These are phyloP conservation scores for Monosporascus ibericus DNA, from an alignment of 2,329 filamentous ascomycete genomes.

Conservation along the genomic window DNA sequence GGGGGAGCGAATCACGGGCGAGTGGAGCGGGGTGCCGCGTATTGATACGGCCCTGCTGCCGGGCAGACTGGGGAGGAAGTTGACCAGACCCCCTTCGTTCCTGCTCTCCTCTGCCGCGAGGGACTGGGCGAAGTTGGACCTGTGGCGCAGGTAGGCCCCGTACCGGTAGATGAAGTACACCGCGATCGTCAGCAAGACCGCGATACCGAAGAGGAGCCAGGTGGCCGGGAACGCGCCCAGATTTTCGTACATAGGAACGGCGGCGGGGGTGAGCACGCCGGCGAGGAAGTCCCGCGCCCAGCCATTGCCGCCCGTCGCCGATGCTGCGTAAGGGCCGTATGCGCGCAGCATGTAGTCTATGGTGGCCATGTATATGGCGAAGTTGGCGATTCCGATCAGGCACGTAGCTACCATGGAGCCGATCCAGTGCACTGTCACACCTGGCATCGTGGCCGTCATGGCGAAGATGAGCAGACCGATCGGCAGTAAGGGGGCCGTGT, in stretches of 20 bases:
- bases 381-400: conserved; percentile 68
- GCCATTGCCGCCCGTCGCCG: conserved; percentile 70
- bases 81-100: not conserved
- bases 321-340: conserved; percentile 67
- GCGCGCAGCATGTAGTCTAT: conserved; percentile 74
- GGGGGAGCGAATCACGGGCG: too few species aligned
- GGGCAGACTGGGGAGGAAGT: not conserved
- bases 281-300: conserved; percentile 69
- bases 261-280: conserved; percentile 63
- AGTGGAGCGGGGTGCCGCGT: not conserved
- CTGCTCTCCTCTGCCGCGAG: conserved; percentile 36
- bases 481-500: conserved; percentile 52
- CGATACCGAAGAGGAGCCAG: conserved; percentile 58
- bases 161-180: conserved; percentile 64
- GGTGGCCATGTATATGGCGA: conserved; percentile 68
- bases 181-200: conserved; percentile 53
- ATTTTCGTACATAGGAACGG: conserved; percentile 57
- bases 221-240: conserved; percentile 46
- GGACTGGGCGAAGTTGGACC: conserved; percentile 60
- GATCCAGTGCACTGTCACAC: conserved; percentile 61
- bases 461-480: conserved; percentile 67
- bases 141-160: conserved; percentile 52
- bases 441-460: conserved; percentile 51
- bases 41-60: not conserved
- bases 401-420: conserved; percentile 58